phyloP scores from a whole-genome alignment of 768 basidiomycete genomes.

The Serendipita sp. region DNA sequence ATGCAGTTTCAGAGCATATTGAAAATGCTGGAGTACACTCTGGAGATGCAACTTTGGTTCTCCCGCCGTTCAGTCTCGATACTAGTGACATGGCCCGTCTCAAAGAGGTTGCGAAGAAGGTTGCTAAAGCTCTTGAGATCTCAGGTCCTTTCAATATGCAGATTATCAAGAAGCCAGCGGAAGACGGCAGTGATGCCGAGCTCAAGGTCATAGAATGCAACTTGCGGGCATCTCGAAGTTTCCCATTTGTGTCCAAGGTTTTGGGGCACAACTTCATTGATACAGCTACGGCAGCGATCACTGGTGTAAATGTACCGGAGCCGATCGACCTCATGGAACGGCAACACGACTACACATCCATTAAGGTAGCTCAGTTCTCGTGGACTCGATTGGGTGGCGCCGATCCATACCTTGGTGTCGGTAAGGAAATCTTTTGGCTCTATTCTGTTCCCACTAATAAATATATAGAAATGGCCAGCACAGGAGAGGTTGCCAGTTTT shows the following conservation, averaged over 20 bases:
- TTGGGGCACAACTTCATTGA: slow-evolving; percentile 96
- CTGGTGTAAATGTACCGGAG: slow-evolving; percentile 71
- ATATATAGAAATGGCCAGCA: slow-evolving; percentile 83
- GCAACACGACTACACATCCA: slow-evolving; percentile 77
- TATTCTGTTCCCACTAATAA: not conserved
- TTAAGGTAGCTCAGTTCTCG: slow-evolving; percentile 97
- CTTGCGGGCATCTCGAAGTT: slow-evolving; percentile 89
- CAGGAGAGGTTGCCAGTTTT: slow-evolving; percentile 94
- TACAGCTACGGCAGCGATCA: slow-evolving; percentile 75
- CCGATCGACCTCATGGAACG: slow-evolving; percentile 85
- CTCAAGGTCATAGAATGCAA: slow-evolving; percentile 99
- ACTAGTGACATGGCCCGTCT: slow-evolving; percentile 67
- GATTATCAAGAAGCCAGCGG: slow-evolving; percentile 68
- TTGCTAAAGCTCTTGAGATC: slow-evolving; percentile 86
- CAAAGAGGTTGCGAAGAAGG: slow-evolving; percentile 88
- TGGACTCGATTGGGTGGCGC: slow-evolving; percentile 95
- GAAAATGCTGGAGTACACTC: slow-evolving; percentile 99
- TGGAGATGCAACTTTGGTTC: slow-evolving; percentile 92
- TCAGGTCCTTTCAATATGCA: slow-evolving; percentile 99
- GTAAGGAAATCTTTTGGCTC: slow-evolving; percentile 29
- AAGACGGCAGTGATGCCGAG: slow-evolving; percentile 35
- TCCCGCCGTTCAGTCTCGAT: slow-evolving; percentile 77
- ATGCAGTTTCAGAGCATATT: slow-evolving; percentile 95
- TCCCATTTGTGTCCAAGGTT: slow-evolving; percentile 99
- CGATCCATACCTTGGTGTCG: slow-evolving; percentile 91